Base-by-base conservation (phyloP, 345 rosid genomes). In the Streptanthus diversifolius region DNA sequence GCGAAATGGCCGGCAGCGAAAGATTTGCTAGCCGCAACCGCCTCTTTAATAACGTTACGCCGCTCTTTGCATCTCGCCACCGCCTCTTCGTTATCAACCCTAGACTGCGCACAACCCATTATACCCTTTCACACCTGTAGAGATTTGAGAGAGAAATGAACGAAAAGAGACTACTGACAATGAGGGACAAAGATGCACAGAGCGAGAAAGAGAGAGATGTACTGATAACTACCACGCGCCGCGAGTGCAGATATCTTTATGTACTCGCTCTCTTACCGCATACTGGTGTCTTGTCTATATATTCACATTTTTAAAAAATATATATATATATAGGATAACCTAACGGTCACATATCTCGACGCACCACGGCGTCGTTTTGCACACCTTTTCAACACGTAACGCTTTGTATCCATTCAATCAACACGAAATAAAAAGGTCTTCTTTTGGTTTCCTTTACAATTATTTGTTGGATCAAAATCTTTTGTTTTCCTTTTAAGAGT, bases 71-170 rank as follows among this genome's bases (percentile, higher is more conserved):
- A 90, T 30, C 98, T 86, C 9, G 90, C 65, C 66, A 95, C 99
- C 1, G 96, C 82, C 40, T 91, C 96, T 68, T 91, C 96, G 76
- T 86, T 85, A 69, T 95, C 99, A 68, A 90, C 84, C 71, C 79
- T 90, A 10, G 99, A 95, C 79, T 91, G 98, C 1, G 92, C 87
- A 68, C 99, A 95, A 7, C 99, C 99, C 99, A 95, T 73, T 52
- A 8, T 10, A 10, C 17, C 24, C 13, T 14, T 6, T 3, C 27
- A 25, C 36, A 33, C 14, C 25, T 27, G 6, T 59, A 25, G n/a
- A 5, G 36, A 48, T 30, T 44, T 40, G 29, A 61, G 57, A 66
- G 48, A 58, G 68, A 54, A 1, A 60, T 21, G 67, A 30, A 1
- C 51, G 13, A 29, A 5, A 29, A 18, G 40, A 64, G 57, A 68